Base-by-base conservation (phyloP, 768 basidiomycete species). In the Suillus tomentosus region DNA sequence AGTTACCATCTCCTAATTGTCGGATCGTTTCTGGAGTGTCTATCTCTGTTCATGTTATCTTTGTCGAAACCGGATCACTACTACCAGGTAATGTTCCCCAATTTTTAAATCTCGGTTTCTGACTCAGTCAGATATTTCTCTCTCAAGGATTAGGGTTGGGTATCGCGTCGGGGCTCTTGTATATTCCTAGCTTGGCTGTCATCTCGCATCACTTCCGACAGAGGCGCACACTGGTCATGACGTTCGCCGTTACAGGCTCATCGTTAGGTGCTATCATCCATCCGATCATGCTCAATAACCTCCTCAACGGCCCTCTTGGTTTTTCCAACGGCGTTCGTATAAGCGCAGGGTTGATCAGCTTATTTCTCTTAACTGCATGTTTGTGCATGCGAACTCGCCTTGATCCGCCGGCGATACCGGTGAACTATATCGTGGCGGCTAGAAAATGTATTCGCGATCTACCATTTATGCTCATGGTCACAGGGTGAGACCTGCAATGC, bases 201-300 rank as follows among this genome's bases (percentile, higher is more conserved):
- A 67, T 82, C 8, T 77, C 80, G 3, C 83, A 82, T 43, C 78
- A 81, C 65, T 86, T 85, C 73, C 69, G 70, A 37, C 71, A 69
- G 53, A 73, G 75, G 9, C 74, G 47, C 11, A 48, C 47, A 6
- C n/a, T 48, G 11, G 47, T 48, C 22, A 22, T 48, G 47, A 6
- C 47, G 5, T 13, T 48, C 5, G 47, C 6, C 11, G n/a, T n/a
- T 22, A 5, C 47, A 5, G 47, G 47, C 5, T 48, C 47, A 22
- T 22, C 47, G 47, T 13, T 48, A 5, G 47, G 47, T 14, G 47
- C 47, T 14, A 22, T 22, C 47, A 13, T 48, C 22, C 22, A 48
- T 48, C 47, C 47, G 22, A 48, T 48, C 13, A 48, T 22, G 47
- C 47, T 48, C 47, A 48, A 48, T 22, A 22, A 48, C 22, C 47